Evolutionary conservation across 345 rosid species (phyloP).

Genomic region (Populus ilicifolia): DNA sequence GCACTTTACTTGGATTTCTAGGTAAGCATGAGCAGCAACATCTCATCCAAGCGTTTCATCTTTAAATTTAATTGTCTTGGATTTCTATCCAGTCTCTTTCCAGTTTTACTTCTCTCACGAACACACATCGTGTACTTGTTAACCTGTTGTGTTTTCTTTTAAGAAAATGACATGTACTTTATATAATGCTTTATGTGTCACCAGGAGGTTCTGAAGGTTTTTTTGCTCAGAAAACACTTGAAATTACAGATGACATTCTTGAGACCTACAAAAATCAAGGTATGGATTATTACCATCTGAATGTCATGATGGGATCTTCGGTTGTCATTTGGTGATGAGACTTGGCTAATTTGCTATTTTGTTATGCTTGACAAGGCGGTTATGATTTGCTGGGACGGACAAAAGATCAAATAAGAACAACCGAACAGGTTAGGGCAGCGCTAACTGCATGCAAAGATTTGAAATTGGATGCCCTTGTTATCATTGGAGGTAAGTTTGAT

Average conservation of each 20-base stretch:
- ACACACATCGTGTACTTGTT: neutral
- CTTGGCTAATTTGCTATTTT: constrained; percentile 13
- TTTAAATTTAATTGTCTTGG: neutral
- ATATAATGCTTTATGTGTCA: neutral
- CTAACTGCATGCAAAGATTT: constrained; percentile 72
- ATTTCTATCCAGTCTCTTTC: neutral
- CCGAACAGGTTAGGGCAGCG: constrained; percentile 92
- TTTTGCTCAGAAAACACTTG: constrained; percentile 87
- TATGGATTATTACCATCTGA: constrained; percentile 20
- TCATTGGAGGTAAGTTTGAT: constrained; percentile 71
- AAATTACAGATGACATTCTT: constrained; percentile 75
- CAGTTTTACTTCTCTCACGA: neutral
- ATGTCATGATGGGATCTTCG: constrained; percentile 4
- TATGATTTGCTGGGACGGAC: constrained; percentile 96
- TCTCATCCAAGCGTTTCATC: constrained; percentile 1
- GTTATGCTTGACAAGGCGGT: constrained; percentile 55
- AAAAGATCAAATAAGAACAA: constrained; percentile 92
- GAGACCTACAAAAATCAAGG: constrained; percentile 96
- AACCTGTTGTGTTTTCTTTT: neutral
- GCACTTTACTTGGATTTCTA: constrained; percentile 74
- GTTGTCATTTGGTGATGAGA: constrained; percentile 9
- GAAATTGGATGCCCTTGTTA: constrained; percentile 93
- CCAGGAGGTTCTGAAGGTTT: constrained; percentile 98
- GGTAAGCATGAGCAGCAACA: constrained; percentile 43
- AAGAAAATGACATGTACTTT: neutral